Conservation (phyloP, 1,139 yeast genomes). For the Pichia kudriavzevii region DNA sequence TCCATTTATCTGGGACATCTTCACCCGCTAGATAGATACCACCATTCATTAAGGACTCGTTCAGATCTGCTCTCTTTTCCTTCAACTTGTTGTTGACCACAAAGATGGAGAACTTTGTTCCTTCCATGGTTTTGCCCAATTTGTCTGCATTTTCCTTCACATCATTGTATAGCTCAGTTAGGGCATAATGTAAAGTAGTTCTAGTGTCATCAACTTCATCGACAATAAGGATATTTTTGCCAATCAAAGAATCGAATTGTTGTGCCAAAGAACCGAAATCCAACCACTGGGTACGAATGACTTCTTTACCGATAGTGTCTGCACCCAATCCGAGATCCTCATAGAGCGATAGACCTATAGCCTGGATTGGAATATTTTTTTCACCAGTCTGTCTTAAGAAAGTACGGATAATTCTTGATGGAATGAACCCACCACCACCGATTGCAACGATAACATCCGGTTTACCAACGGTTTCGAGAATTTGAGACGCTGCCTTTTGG, state of each 20-base stretch:
- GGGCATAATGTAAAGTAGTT: conserved; percentile 57
- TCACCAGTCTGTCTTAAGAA: conserved; percentile 48
- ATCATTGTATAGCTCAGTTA: conserved; percentile 51
- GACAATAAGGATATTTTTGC: conserved; percentile 55
- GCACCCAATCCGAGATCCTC: conserved; percentile 45
- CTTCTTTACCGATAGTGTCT: conserved; percentile 49
- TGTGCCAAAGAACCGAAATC: conserved; percentile 51
- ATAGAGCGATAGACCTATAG: conserved; percentile 54
- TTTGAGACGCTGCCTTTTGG: conserved; percentile 69
- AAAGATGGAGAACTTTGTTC: conserved; percentile 46
- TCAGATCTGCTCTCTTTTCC: conserved; percentile 47
- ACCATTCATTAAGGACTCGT: conserved; percentile 37
- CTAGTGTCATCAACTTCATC: conserved; percentile 67
- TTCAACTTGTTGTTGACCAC: conserved; percentile 54
- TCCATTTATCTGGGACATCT: conserved; percentile 51
- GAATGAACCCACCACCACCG: conserved; percentile 61
- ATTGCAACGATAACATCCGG: conserved; percentile 77
- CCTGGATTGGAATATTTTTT: conserved; percentile 57
- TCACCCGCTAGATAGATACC: conserved; percentile 46
- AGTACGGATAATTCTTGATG: conserved; percentile 57
- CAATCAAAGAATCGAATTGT: conserved; percentile 48
- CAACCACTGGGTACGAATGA: conserved; percentile 59
- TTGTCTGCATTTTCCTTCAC: conserved; percentile 39
- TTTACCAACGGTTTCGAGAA: conserved; percentile 52
- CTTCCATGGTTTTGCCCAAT: conserved; percentile 29